Percentiles rank a stretch among this genome's conserved stretches.
These are phyloP conservation scores for Neurospora sp. DNA, from an alignment of 495 filamentous ascomycete genomes.

Conservation along the genomic window DNA sequence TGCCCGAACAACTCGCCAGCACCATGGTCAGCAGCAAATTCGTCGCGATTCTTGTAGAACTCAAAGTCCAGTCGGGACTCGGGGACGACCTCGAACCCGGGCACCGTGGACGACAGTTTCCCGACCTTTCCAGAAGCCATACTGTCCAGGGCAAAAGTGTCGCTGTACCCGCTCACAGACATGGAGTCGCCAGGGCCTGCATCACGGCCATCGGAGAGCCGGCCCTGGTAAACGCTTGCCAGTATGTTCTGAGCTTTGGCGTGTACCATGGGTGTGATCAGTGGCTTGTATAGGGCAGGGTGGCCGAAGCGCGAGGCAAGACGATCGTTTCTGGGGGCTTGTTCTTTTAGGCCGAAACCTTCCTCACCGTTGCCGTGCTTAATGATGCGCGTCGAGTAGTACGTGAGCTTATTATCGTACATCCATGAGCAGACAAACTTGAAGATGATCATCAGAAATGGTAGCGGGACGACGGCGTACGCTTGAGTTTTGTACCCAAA, in stretches of 20 bases:
- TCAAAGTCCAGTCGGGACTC: conserved; percentile 88
- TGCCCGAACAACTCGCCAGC: conserved; percentile 65
- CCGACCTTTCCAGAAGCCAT: conserved; percentile 73
- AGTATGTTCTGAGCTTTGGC: conserved; percentile 77
- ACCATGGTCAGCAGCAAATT: conserved; percentile 81
- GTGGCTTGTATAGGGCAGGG: conserved; percentile 76
- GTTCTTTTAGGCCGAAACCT: conserved; percentile 30
- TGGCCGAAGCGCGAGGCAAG: conserved; percentile 79
- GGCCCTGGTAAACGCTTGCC: conserved; percentile 68
- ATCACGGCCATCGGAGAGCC: conserved; percentile 48
- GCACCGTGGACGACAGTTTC: conserved; percentile 40
- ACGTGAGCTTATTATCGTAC: conserved; percentile 71
- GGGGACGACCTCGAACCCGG: conserved; percentile 78
- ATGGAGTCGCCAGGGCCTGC: conserved; percentile 45
- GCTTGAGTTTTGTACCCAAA: conserved; percentile 45
- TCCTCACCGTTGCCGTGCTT: conserved; percentile 44
- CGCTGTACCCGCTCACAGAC: conserved; percentile 57
- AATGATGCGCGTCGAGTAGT: conserved; percentile 54
- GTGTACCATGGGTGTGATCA: conserved; percentile 94
- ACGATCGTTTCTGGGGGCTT: conserved; percentile 49
- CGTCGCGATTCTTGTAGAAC: conserved; percentile 78
- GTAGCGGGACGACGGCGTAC: conserved; percentile 61
- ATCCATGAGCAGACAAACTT: conserved; percentile 69
- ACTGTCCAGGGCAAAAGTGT: conserved; percentile 59
- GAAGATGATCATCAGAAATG: conserved; percentile 72